Conservation (phyloP, 805 yeast genomes). For the Candida adriatica region DNA sequence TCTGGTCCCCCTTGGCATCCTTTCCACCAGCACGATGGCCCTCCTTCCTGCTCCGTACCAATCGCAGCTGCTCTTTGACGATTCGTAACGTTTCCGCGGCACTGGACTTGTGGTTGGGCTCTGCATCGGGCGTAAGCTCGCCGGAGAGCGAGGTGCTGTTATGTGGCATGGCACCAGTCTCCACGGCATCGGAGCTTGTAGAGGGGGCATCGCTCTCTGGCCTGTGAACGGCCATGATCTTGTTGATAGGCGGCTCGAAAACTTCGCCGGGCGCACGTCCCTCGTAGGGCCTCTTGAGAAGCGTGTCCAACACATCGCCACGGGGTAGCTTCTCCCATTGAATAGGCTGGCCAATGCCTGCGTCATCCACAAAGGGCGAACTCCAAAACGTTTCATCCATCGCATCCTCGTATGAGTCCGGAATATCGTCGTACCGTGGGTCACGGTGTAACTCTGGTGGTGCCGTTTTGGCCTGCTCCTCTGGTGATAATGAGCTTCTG, state of each 20-base stretch:
- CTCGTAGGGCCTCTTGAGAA: slow-evolving; percentile 4
- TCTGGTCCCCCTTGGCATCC: too few relatives aligned
- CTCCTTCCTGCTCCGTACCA: too few relatives aligned
- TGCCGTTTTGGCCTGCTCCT: slow-evolving; percentile 1
- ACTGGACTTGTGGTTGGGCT: too few relatives aligned
- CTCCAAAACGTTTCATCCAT: background rate
- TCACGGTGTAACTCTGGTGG: background rate
- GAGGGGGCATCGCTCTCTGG: slow-evolving; percentile 84
- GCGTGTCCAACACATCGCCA: background rate
- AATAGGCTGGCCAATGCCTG: background rate
- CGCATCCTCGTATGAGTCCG: background rate
- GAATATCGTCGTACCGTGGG: background rate
- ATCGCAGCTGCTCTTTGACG: too few relatives aligned
- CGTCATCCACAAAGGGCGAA: slow-evolving; percentile 2
- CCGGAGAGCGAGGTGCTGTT: too few relatives aligned
- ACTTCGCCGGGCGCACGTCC: slow-evolving; percentile 6
- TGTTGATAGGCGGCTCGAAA: slow-evolving; percentile 4
- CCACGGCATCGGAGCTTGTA: too few relatives aligned
- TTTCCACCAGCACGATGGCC: too few relatives aligned
- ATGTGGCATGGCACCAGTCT: too few relatives aligned
- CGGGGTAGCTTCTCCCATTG: slow-evolving; percentile 6
- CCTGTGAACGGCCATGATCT: slow-evolving; percentile 28
- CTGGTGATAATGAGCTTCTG: background rate
- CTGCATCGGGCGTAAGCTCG: too few relatives aligned
- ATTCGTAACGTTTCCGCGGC: too few relatives aligned